Percentiles rank a stretch among this genome's conserved stretches.
Evolutionary conservation across 2,329 filamentous ascomycete species (phyloP).

Genomic region (Fusarium coicis): DNA sequence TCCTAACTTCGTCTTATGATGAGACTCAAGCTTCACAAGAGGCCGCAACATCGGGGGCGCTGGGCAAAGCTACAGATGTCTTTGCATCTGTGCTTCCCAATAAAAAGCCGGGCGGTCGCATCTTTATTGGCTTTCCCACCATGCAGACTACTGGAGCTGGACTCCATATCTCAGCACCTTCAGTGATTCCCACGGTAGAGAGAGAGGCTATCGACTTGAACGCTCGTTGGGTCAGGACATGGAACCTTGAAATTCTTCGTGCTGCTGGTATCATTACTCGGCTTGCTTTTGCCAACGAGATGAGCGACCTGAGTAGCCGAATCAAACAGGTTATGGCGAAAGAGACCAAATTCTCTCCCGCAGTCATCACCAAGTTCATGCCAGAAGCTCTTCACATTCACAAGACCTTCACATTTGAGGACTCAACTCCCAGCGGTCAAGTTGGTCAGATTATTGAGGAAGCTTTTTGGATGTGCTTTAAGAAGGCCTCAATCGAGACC

Average conservation of each 20-base stretch:
- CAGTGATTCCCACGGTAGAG: conserved; percentile 96
- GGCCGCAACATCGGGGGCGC: conserved; percentile 53
- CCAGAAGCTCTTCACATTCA: conserved; percentile 85
- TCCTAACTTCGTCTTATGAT: conserved; percentile 91
- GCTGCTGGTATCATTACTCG: conserved; percentile 91
- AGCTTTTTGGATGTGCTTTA: conserved; percentile 94
- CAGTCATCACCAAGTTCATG: conserved; percentile 74
- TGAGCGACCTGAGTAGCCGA: conserved; percentile 77
- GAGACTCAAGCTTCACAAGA: conserved; percentile 75
- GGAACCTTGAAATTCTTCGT: conserved; percentile 94
- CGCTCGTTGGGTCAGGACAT: conserved; percentile 91
- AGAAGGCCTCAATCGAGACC: conserved; percentile 83
- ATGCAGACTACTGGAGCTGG: conserved; percentile 95
- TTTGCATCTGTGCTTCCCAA: conserved; percentile 91
- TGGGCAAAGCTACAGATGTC: conserved; percentile 75
- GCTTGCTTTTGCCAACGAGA: conserved; percentile 88
- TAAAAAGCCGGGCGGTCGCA: conserved; percentile 82
- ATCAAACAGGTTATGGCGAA: conserved; percentile 60
- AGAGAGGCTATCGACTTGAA: conserved; percentile 97
- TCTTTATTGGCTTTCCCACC: conserved; percentile 98
- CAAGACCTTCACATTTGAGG: conserved; percentile 86
- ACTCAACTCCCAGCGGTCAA: conserved; percentile 87
- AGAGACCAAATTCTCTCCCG: conserved; percentile 66
- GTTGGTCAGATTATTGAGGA: conserved; percentile 92
- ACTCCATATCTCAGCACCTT: conserved; percentile 94